phyloP scores from a whole-genome alignment of 768 basidiomycete species.

The Tylopilus felleus region DNA sequence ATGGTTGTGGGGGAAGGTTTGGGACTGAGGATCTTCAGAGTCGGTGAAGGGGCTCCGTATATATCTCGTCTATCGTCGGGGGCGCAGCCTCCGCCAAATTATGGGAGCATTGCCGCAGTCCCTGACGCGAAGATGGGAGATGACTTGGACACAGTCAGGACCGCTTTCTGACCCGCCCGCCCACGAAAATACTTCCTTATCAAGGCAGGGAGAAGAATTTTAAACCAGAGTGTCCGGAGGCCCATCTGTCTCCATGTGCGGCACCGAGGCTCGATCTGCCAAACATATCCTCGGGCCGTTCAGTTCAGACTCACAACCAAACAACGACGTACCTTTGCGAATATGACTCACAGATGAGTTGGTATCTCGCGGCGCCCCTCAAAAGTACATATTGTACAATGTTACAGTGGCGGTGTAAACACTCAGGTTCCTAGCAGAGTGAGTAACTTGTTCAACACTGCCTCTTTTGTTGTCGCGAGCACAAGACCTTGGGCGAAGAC shows the following conservation, averaged over 20 bases:
- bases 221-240: constrained; percentile 18
- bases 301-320: background rate
- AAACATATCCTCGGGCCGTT: background rate
- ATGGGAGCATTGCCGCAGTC: constrained; percentile 28
- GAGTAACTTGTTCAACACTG: background rate
- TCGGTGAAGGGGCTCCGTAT: constrained; percentile 11
- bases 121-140: constrained; percentile 4
- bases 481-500: background rate
- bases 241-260: background rate
- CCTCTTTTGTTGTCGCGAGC: background rate
- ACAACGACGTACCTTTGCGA: background rate
- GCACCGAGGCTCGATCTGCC: constrained; percentile 1
- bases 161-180: constrained; percentile 3
- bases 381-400: too few species aligned
- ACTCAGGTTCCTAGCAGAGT: background rate
- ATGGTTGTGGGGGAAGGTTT: constrained; percentile 3
- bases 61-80: constrained; percentile 20
- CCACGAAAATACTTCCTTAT: constrained; percentile 22
- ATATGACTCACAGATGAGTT: background rate
- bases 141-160: constrained; percentile 17
- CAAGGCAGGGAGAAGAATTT: background rate
- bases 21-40: constrained; percentile 4
- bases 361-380: too few species aligned
- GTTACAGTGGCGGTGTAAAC: background rate
- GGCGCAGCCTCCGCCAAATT: constrained; percentile 24